Evolutionary conservation across 1,139 yeast genomes (phyloP).

Genomic region (Yamadazyma dendronema): DNA sequence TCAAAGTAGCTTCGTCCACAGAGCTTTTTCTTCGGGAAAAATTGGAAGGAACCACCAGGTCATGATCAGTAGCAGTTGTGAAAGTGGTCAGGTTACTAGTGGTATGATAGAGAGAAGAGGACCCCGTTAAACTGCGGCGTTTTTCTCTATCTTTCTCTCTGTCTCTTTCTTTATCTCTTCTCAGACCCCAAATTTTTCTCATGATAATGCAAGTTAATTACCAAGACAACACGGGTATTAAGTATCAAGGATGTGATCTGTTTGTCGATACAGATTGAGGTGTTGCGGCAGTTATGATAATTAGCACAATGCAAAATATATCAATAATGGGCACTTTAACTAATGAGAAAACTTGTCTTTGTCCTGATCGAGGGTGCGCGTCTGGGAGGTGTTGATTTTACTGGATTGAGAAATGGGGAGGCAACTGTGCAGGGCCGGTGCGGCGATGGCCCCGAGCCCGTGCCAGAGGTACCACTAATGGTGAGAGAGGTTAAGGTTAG

Average conservation of each 20-base stretch:
- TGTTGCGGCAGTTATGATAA: not conserved
- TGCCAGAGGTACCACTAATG: too few relatives aligned
- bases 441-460: constrained; percentile 1
- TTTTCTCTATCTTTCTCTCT: constrained; percentile 17
- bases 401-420: constrained; percentile 1
- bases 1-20: constrained; percentile 1
- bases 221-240: too few relatives aligned
- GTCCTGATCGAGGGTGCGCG: constrained; percentile 1
- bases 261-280: too few relatives aligned
- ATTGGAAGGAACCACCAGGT: too few relatives aligned
- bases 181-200: constrained; percentile 22
- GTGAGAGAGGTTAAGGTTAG: too few relatives aligned
- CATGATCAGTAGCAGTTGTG: too few relatives aligned
- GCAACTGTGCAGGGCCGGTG: not conserved
- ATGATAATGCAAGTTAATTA: constrained; percentile 11
- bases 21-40: too few relatives aligned
- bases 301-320: not conserved
- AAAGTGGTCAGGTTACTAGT: constrained; percentile 8
- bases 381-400: not conserved
- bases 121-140: constrained; percentile 12
- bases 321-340: not conserved
- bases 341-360: not conserved
- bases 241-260: too few relatives aligned
- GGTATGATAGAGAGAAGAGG: constrained; percentile 7
- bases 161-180: constrained; percentile 17